Conservation (phyloP, 2,329 filamentous ascomycete genomes). For the Trichoderma sp. region DNA sequence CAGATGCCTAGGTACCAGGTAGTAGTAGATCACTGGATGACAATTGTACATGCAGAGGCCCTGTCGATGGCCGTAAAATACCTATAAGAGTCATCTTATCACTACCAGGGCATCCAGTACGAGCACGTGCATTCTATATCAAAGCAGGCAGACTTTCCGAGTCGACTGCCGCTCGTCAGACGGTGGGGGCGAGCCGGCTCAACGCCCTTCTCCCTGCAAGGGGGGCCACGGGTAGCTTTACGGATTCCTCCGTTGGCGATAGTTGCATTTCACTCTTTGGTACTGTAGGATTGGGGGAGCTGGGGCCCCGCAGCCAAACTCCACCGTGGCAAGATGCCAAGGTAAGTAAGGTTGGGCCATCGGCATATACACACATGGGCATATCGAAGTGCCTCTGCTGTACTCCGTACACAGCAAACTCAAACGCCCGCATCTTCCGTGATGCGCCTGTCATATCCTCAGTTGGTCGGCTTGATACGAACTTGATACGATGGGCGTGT, state of each 20-base stretch:
- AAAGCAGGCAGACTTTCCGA: background rate
- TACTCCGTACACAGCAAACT: background rate
- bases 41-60: too few relatives aligned
- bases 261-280: background rate
- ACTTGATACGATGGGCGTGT: background rate
- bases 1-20: too few relatives aligned
- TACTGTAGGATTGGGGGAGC: background rate
- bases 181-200: background rate
- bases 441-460: background rate
- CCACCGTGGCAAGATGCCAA: background rate
- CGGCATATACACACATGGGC: background rate
- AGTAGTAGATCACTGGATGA: too few relatives aligned
- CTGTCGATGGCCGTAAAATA: too few relatives aligned
- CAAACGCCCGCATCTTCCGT: background rate
- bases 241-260: background rate
- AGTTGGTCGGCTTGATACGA: background rate
- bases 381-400: background rate
- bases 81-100: background rate
- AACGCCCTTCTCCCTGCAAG: background rate
- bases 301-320: background rate
- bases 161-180: slow-evolving; percentile 4
- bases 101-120: background rate
- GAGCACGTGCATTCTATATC: background rate
- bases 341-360: background rate
- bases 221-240: background rate